Base-by-base conservation (phyloP, 2,329 filamentous ascomycete genomes). In the Paecilomyces sp. region DNA sequence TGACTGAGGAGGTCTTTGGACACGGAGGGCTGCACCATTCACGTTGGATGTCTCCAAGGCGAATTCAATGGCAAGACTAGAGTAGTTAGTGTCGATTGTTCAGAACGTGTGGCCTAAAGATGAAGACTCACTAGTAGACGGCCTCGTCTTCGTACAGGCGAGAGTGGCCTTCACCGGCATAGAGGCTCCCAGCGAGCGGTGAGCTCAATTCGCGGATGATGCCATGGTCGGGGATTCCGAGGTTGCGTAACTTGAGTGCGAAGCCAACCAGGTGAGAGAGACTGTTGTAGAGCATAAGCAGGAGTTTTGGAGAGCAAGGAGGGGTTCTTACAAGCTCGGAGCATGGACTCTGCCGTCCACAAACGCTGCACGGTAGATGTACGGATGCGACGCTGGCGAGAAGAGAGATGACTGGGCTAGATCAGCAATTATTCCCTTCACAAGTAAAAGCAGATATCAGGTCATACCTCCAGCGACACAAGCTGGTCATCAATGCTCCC, bases 401-500 rank as follows among this genome's bases (percentile, higher is more conserved):
- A 95, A 96, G 0, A 94, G 86, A 15, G 93, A 92, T 2, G 92
- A 97, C 85, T 81, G 50, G 24, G 31, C 28, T 54, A 30, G 52
- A 65, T 75, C 61, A 73, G 60, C 52, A 52, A 25, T n/a, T 54
- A 24, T 28, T 55, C 50, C 25, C 28, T n/a, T 24, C 13, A 52
- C 13, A 47, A 60, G 36, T 60, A 5, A 59, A 51, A 8, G 11
- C 25, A 15, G 2, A 25, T 18, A 28, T n/a, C 33, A 63, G 60
- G 53, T 68, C 78, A 70, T 74, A 90, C 88, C 81, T 97, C 93
- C 70, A 99, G 80, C 3, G 92, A 93, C 13, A 99, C 92, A 2
- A 99, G 81, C 74, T 99, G 94, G 74, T 99, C 94, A 72, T 99
- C 94, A 57, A 99, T 95, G 74, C 92, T 97, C 58, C 93, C 93